Evolutionary conservation across 768 basidiomycete genomes (phyloP).

Genomic region (Tubosaeta brunneosetosa): DNA sequence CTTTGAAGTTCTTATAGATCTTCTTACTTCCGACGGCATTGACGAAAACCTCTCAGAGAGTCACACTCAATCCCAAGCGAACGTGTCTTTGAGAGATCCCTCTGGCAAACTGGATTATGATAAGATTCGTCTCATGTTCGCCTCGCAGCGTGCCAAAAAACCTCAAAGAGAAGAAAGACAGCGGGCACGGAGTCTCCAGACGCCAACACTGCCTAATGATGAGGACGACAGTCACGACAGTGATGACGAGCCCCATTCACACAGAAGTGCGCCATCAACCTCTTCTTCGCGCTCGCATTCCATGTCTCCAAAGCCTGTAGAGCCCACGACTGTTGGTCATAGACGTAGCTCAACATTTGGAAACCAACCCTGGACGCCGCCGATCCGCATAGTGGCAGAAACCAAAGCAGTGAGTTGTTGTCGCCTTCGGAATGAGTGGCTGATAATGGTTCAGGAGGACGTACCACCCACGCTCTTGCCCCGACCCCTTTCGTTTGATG

Average conservation of each 20-base stretch:
- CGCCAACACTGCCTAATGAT: not conserved
- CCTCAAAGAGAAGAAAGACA: not conserved
- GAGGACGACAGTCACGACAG: slow-evolving; percentile 19
- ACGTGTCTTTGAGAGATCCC: slow-evolving; percentile 18
- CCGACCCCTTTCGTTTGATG: slow-evolving; percentile 21
- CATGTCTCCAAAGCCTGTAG: slow-evolving; percentile 11
- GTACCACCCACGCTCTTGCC: not conserved
- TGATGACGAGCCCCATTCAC: slow-evolving; percentile 14
- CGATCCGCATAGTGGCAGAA: slow-evolving; percentile 4
- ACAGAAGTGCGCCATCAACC: slow-evolving; percentile 4
- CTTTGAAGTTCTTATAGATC: slow-evolving; percentile 28
- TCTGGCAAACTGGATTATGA: slow-evolving; percentile 31
- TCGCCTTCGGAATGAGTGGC: not conserved
- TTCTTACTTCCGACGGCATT: slow-evolving; percentile 27
- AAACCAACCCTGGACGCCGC: slow-evolving; percentile 10
- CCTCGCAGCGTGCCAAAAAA: slow-evolving; percentile 9
- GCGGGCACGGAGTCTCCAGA: not conserved
- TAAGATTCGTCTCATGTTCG: slow-evolving; percentile 28
- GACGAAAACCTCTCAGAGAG: slow-evolving; percentile 7
- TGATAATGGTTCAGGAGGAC: slow-evolving; percentile 12
- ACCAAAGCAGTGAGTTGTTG: slow-evolving; percentile 7
- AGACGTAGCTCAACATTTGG: slow-evolving; percentile 24
- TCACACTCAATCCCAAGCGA: slow-evolving; percentile 1
- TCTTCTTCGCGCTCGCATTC: slow-evolving; percentile 11
- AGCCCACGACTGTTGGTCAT: slow-evolving; percentile 6